These are phyloP conservation scores for Apiotrichum porosum DNA, from an alignment of 1,284 basidiomycete species.

Conservation along the genomic window DNA sequence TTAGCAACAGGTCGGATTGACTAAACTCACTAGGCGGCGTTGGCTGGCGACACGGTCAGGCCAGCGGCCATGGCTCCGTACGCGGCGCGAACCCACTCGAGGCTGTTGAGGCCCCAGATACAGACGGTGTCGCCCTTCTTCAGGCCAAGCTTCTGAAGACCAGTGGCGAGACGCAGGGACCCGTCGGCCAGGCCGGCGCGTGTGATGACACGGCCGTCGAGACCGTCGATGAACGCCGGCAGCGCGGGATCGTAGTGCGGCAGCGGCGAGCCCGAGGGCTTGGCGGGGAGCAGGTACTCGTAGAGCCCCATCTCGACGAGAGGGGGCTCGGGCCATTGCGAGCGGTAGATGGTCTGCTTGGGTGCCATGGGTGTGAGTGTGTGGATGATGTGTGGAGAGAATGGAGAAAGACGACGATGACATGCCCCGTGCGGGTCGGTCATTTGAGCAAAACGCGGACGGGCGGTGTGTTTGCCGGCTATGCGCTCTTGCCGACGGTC, in stretches of 20 bases:
- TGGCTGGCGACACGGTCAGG: slow-evolving; percentile 37
- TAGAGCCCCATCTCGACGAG: slow-evolving; percentile 28
- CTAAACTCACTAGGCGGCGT: slow-evolving; percentile 50
- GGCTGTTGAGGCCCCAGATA: slow-evolving; percentile 53
- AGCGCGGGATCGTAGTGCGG: slow-evolving; percentile 20
- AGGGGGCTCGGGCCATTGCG: slow-evolving; percentile 19
- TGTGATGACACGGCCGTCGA: slow-evolving; percentile 57
- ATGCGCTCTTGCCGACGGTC: neutral
- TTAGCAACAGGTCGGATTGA: slow-evolving; percentile 56
- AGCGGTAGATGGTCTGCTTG: slow-evolving; percentile 23
- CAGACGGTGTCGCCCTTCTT: slow-evolving; percentile 35
- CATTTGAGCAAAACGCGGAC: neutral
- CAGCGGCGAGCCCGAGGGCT: slow-evolving; percentile 1
- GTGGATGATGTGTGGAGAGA: too few relatives aligned
- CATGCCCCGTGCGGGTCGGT: too few relatives aligned
- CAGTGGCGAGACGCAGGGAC: slow-evolving; percentile 58
- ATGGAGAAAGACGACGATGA: neutral
- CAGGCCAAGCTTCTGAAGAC: slow-evolving; percentile 47
- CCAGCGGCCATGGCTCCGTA: slow-evolving; percentile 53
- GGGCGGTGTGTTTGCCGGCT: neutral
- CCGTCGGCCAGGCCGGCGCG: slow-evolving; percentile 57
- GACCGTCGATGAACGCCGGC: slow-evolving; percentile 64
- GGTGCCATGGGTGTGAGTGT: neutral
- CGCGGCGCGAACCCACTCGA: slow-evolving; percentile 61
- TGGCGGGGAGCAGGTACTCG: slow-evolving; percentile 12